A percentile compares a stretch with the other conserved stretches of the same genome.
Conservation (phyloP, 129 eudicot genomes). For the Chrysanthemum lavandulifolium region DNA sequence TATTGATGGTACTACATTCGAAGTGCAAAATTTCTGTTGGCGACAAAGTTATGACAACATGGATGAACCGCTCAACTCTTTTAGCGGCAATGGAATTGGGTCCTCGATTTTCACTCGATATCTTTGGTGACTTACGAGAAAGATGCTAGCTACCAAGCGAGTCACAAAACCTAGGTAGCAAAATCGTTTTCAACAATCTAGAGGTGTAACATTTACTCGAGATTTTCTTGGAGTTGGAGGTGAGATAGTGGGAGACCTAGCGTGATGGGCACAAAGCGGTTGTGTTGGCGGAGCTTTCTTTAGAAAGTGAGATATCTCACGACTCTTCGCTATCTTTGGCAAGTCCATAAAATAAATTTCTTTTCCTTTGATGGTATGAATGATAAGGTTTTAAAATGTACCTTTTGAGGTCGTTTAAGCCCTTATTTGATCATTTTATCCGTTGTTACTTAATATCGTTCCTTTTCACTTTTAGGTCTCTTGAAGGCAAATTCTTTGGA, state of each 20-base stretch:
- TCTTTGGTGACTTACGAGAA: constrained; percentile 6
- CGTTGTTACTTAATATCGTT: too few species aligned
- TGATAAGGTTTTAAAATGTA: too few species aligned
- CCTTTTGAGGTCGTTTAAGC: too few species aligned
- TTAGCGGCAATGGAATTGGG: background rate
- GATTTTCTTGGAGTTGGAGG: constrained; percentile 36
- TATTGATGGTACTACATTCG: background rate
- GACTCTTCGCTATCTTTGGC: too few species aligned
- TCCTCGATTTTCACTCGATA: constrained; percentile 2
- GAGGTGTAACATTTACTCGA: constrained; percentile 6
- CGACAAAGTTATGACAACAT: background rate
- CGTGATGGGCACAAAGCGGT: background rate
- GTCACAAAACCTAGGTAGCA: background rate
- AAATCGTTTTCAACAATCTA: background rate
- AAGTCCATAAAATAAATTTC: too few species aligned
- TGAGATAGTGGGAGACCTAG: background rate
- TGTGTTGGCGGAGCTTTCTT: constrained; percentile 3
- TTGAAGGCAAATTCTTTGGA: too few species aligned
- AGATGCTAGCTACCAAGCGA: background rate
- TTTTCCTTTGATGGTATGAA: too few species aligned
- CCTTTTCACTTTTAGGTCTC: too few species aligned
- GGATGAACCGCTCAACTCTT: constrained; percentile 2
- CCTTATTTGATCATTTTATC: too few species aligned
- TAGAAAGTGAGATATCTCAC: background rate
- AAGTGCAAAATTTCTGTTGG: background rate